phyloP scores from a whole-genome alignment of 768 basidiomycete species.

The Calocybe gangraenosa region DNA sequence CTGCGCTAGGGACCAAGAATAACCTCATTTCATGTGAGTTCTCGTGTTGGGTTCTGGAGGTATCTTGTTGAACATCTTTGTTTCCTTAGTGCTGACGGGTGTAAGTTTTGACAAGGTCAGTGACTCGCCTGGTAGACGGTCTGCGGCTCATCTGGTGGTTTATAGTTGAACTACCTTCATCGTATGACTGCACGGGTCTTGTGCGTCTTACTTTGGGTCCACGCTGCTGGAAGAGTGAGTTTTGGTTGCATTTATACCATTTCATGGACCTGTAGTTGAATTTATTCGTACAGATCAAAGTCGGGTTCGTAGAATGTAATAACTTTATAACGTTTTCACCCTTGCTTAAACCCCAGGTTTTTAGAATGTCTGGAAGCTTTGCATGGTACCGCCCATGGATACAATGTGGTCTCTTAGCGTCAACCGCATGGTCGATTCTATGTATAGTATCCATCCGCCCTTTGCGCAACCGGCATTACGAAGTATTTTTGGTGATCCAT shows the following conservation, averaged over 20 bases:
- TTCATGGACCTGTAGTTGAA: background rate
- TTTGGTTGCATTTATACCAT: too few species aligned
- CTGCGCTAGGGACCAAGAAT: conserved; percentile 53
- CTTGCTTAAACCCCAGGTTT: background rate
- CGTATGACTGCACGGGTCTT: conserved; percentile 45
- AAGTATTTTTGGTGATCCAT: conserved; percentile 47
- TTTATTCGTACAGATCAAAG: conserved; percentile 11
- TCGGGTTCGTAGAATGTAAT: conserved; percentile 11
- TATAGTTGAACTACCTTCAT: conserved; percentile 41
- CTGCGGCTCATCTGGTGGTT: too few species aligned
- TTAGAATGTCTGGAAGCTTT: conserved; percentile 14
- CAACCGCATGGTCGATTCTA: conserved; percentile 35
- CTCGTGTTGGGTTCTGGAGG: background rate
- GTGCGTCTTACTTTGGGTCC: conserved; percentile 45
- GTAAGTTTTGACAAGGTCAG: conserved; percentile 41
- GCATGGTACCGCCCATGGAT: background rate
- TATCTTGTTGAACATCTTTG: background rate
- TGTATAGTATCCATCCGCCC: conserved; percentile 40
- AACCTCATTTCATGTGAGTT: conserved; percentile 39
- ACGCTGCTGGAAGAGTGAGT: conserved; percentile 39
- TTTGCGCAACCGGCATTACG: conserved; percentile 39
- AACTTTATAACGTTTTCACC: too few species aligned
- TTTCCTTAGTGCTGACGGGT: conserved; percentile 42
- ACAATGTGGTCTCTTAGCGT: conserved; percentile 20
- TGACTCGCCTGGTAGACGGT: background rate